These are phyloP conservation scores for Tuctoria greenei DNA, from an alignment of 176 grass and related monocot genomes.

Conservation along the genomic window DNA sequence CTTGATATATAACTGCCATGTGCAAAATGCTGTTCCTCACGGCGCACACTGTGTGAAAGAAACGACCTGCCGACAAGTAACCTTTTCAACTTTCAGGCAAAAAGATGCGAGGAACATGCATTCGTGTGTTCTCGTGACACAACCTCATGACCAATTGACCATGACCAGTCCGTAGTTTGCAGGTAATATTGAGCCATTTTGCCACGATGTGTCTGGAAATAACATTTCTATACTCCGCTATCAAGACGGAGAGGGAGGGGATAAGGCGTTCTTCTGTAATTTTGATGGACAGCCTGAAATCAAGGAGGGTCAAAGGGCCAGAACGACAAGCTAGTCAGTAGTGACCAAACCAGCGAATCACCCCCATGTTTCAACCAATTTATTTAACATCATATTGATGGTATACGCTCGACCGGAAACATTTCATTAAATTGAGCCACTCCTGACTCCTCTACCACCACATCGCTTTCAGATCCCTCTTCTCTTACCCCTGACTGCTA, in stretches of 20 bases:
- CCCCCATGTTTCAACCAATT: constrained; percentile 21
- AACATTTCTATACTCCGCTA: background rate
- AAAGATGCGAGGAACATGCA: background rate
- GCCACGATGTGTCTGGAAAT: background rate
- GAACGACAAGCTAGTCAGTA: constrained; percentile 9
- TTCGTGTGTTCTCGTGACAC: background rate
- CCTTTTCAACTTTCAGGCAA: background rate
- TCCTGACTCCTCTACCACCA: background rate
- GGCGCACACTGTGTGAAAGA: constrained; percentile 6
- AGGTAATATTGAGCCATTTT: background rate
- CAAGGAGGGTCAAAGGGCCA: constrained; percentile 43
- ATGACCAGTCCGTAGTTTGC: constrained; percentile 22
- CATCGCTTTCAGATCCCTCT: constrained; percentile 26
- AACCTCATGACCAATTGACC: constrained; percentile 2
- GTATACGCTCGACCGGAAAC: background rate
- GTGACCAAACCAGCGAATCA: constrained; percentile 16
- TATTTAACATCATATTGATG: constrained; percentile 12
- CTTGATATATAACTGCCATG: background rate
- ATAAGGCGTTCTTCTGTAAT: constrained; percentile 24
- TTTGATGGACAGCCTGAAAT: constrained; percentile 38
- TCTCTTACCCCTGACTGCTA: background rate
- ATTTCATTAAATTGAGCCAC: constrained; percentile 17
- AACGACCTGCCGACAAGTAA: constrained; percentile 36
- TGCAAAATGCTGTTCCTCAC: background rate
- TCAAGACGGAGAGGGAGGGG: background rate